phyloP scores from a whole-genome alignment of 1,284 basidiomycete genomes.

The Ustilago lituana region DNA sequence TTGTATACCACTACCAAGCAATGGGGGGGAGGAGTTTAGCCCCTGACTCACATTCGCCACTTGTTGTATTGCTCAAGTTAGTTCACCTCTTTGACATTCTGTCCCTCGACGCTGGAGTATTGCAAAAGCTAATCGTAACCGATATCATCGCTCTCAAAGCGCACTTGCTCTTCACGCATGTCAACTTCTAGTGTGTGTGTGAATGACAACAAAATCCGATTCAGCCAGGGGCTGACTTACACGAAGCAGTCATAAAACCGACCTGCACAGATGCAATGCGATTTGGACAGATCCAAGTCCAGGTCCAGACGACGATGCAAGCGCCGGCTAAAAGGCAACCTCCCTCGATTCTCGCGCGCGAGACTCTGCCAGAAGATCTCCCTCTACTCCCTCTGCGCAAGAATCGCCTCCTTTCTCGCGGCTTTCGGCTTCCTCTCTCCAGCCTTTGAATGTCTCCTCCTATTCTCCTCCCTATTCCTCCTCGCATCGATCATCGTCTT shows the following conservation, averaged over 20 bases:
- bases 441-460: slow-evolving; percentile 75
- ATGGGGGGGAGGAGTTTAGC: slow-evolving; percentile 6
- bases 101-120: too few species aligned
- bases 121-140: slow-evolving; percentile 9
- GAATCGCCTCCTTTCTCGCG: slow-evolving; percentile 75
- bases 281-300: too few species aligned
- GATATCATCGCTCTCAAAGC: not conserved
- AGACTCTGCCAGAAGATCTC: not conserved
- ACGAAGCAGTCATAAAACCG: too few species aligned
- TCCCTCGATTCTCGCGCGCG: too few species aligned
- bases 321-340: too few species aligned
- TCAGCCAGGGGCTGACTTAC: too few species aligned
- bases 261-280: too few species aligned
- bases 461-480: slow-evolving; percentile 90
- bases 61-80: slow-evolving; percentile 46
- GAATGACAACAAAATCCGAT: too few species aligned
- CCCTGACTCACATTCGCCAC: too few species aligned
- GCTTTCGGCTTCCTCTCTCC: slow-evolving; percentile 89
- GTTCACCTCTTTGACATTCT: not conserved
- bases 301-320: too few species aligned
- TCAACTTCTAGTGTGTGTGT: too few species aligned
- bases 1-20: slow-evolving; percentile 14
- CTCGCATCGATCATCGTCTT: slow-evolving; percentile 89
- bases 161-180: too few species aligned
- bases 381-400: slow-evolving; percentile 30